Conservation (phyloP, 495 filamentous ascomycete genomes). For the Lineolata rhizophorae region DNA sequence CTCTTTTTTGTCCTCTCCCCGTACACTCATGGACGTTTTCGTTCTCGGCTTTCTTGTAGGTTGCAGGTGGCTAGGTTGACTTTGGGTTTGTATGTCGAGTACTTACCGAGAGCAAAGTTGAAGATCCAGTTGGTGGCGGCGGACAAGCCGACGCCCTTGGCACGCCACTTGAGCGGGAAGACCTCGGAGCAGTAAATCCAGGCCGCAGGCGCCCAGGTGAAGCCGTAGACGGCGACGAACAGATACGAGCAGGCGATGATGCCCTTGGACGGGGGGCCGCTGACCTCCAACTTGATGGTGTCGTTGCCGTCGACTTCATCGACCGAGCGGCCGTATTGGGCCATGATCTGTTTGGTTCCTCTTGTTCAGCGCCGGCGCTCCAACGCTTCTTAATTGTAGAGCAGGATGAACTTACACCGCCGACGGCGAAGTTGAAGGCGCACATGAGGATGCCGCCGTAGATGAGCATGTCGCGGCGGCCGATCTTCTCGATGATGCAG, state of each 20-base stretch:
- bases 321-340: no score
- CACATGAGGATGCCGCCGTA: conserved; percentile 49
- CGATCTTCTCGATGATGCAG: conserved; percentile 52
- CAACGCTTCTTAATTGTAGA: no score
- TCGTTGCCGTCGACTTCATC: conserved; percentile 11
- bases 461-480: conserved; percentile 48
- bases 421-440: conserved; percentile 28
- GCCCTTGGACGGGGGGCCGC: conserved; percentile 8
- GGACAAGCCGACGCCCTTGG: conserved; percentile 9
- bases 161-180: conserved; percentile 9
- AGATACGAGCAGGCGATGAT: conserved; percentile 12
- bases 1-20: no score
- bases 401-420: conserved; percentile 21
- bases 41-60: neutral
- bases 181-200: conserved; percentile 15
- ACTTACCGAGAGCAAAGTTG: neutral
- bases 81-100: conserved; percentile 3
- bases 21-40: no score
- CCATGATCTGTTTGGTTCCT: neutral
- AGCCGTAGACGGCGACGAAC: conserved; percentile 10
- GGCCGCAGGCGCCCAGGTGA: conserved; percentile 11
- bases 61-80: neutral
- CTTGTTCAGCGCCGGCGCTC: no score
- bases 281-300: conserved; percentile 7
- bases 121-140: conserved; percentile 4